A percentile compares a stretch with the other conserved stretches of the same genome.
phyloP scores from a whole-genome alignment of 2,329 filamentous ascomycete genomes.

The Shiraia sp. region DNA sequence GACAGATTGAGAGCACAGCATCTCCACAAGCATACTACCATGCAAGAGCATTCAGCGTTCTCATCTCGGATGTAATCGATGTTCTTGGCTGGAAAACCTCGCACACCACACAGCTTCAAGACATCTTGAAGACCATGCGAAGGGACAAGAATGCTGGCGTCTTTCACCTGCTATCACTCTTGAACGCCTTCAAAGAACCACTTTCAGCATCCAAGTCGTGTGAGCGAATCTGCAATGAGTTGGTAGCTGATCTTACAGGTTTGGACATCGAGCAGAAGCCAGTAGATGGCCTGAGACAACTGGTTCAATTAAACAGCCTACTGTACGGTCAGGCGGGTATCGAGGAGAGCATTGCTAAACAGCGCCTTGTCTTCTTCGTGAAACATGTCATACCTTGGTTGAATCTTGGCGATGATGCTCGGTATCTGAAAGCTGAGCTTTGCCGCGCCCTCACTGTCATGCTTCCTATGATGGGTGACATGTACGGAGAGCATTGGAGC shows the following conservation, averaged over 20 bases:
- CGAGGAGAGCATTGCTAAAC: slow-evolving; percentile 55
- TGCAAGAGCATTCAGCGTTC: slow-evolving; percentile 44
- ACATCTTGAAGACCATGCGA: slow-evolving; percentile 36
- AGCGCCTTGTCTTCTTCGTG: slow-evolving; percentile 80
- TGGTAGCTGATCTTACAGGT: slow-evolving; percentile 63
- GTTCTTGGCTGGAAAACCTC: slow-evolving; percentile 46
- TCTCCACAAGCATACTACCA: slow-evolving; percentile 47
- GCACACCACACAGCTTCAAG: slow-evolving; percentile 41
- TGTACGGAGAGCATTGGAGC: slow-evolving; percentile 90
- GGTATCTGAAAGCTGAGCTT: slow-evolving; percentile 58
- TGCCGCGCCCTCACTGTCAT: slow-evolving; percentile 60
- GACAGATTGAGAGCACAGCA: slow-evolving; percentile 19
- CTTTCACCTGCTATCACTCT: slow-evolving; percentile 52
- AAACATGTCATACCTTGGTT: slow-evolving; percentile 77
- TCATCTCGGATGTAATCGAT: slow-evolving; percentile 47
- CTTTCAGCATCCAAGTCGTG: slow-evolving; percentile 54
- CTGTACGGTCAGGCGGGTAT: slow-evolving; percentile 54
- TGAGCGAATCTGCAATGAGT: slow-evolving; percentile 61
- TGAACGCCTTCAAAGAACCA: slow-evolving; percentile 55
- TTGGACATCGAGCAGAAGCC: slow-evolving; percentile 51
- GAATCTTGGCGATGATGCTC: slow-evolving; percentile 55
- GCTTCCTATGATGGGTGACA: slow-evolving; percentile 73
- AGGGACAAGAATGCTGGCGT: slow-evolving; percentile 40
- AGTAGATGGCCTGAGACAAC: slow-evolving; percentile 51
- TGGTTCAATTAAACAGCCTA: slow-evolving; percentile 60